These are phyloP conservation scores for Pelargonium cotyledonis DNA, from an alignment of 441 rosid species.

Conservation along the genomic window DNA sequence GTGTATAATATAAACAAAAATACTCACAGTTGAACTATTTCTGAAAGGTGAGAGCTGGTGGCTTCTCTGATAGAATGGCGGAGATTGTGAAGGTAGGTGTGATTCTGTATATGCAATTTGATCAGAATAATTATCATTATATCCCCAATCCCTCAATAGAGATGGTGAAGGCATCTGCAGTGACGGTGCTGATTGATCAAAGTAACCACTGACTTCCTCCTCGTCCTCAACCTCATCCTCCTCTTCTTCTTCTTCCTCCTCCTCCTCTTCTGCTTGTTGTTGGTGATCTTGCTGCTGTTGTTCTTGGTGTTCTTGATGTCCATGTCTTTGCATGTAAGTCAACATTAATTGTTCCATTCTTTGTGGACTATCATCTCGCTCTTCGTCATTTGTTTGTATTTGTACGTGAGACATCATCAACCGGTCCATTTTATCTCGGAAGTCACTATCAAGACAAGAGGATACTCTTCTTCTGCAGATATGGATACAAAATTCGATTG, in stretches of 20 bases:
- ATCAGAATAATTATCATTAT: constrained; percentile 34
- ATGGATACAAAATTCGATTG: neutral
- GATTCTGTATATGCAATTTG: constrained; percentile 23
- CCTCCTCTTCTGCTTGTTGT: constrained; percentile 18
- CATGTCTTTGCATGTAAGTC: constrained; percentile 29
- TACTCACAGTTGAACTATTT: constrained; percentile 43
- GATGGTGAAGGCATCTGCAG: constrained; percentile 35
- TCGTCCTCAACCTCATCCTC: no score
- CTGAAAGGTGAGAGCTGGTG: constrained; percentile 27
- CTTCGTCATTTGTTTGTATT: constrained; percentile 31
- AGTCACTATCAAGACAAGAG: constrained; percentile 49
- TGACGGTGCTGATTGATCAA: constrained; percentile 32
- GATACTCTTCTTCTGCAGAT: constrained; percentile 70
- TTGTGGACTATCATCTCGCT: constrained; percentile 33
- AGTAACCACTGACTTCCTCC: constrained; percentile 30
- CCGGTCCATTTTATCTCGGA: constrained; percentile 56
- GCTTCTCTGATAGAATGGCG: constrained; percentile 26
- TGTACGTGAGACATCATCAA: constrained; percentile 42
- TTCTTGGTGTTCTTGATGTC: constrained; percentile 17
- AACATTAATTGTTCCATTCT: constrained; percentile 32
- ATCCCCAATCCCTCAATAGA: constrained; percentile 45
- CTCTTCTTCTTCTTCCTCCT: constrained; percentile 5
- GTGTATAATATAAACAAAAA: neutral
- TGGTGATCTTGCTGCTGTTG: neutral
- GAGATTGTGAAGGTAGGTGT: constrained; percentile 23